Conservation (phyloP, 2,329 filamentous ascomycete species). For the Aspergillus intermedius region DNA sequence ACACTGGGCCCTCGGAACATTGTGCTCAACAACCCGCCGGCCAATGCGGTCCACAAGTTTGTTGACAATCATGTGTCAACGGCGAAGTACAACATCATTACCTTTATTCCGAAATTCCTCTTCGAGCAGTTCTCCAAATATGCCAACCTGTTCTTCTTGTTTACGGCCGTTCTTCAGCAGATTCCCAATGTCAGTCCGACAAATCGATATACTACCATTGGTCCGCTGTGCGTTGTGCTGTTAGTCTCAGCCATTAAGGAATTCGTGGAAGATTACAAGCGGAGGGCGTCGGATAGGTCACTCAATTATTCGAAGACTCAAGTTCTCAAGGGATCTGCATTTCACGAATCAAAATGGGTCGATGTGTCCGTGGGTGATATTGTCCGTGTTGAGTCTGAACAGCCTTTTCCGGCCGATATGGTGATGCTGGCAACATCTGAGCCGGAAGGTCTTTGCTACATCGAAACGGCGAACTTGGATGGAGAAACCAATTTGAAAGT, state of each 20-base stretch:
- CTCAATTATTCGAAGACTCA: constrained; percentile 82
- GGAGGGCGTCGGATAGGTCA: constrained; percentile 76
- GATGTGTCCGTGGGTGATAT: constrained; percentile 90
- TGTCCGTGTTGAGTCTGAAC: constrained; percentile 85
- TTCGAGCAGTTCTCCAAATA: constrained; percentile 99
- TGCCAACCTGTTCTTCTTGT: constrained; percentile 98
- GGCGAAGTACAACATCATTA: constrained; percentile 90
- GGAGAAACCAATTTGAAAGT: constrained; percentile 98
- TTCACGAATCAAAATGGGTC: constrained; percentile 87
- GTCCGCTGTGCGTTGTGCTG: constrained; percentile 81
- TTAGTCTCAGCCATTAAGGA: constrained; percentile 95
- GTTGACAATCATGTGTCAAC: constrained; percentile 96
- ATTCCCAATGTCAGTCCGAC: constrained; percentile 93
- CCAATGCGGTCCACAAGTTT: constrained; percentile 83
- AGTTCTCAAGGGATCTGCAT: constrained; percentile 74
- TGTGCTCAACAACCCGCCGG: constrained; percentile 90
- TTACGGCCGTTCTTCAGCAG: constrained; percentile 89
- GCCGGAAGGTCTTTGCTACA: constrained; percentile 95
- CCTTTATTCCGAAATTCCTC: constrained; percentile 93
- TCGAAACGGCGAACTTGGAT: constrained; percentile 95
- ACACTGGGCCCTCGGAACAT: constrained; percentile 89
- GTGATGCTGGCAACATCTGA: constrained; percentile 91
- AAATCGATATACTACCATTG: constrained; percentile 93
- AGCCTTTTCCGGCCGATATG: constrained; percentile 89
- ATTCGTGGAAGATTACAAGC: constrained; percentile 83